Percentiles rank a stretch among this genome's conserved stretches.
phyloP scores from a whole-genome alignment of 2,329 filamentous ascomycete species.

The Xylaria multiplex region DNA sequence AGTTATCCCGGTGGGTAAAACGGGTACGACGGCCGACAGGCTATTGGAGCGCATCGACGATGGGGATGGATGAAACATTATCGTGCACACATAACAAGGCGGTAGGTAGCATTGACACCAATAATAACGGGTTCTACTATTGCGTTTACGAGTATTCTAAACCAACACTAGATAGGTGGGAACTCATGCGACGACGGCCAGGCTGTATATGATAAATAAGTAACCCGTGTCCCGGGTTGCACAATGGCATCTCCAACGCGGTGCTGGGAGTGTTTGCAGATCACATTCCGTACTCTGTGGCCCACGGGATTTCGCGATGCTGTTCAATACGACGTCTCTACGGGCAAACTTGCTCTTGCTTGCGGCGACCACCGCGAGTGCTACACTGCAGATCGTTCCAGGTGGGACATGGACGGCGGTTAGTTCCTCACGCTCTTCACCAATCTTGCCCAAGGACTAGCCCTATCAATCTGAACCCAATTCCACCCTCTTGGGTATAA shows the following conservation, averaged over 20 bases:
- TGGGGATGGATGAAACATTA: constrained; percentile 3
- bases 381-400: constrained; percentile 46
- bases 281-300: not conserved
- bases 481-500: not conserved
- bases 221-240: constrained; percentile 3
- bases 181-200: constrained; percentile 1
- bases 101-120: constrained; percentile 15
- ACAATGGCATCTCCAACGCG: not conserved
- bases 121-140: constrained; percentile 12
- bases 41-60: constrained; percentile 34
- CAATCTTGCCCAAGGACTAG: not conserved
- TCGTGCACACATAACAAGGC: constrained; percentile 16
- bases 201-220: constrained; percentile 25
- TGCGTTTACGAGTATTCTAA: not conserved
- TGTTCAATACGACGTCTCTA: constrained; percentile 17
- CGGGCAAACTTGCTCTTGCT: constrained; percentile 39
- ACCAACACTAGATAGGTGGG: not conserved
- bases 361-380: constrained; percentile 40
- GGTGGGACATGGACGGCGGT: constrained; percentile 48
- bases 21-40: constrained; percentile 4
- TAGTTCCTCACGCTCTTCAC: constrained; percentile 12
- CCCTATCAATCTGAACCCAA: not conserved
- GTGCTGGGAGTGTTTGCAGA: not conserved
- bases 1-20: constrained; percentile 26
- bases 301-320: constrained; percentile 21